These are phyloP conservation scores for Cladosporium phlei DNA, from an alignment of 2,329 filamentous ascomycete species.

Conservation along the genomic window DNA sequence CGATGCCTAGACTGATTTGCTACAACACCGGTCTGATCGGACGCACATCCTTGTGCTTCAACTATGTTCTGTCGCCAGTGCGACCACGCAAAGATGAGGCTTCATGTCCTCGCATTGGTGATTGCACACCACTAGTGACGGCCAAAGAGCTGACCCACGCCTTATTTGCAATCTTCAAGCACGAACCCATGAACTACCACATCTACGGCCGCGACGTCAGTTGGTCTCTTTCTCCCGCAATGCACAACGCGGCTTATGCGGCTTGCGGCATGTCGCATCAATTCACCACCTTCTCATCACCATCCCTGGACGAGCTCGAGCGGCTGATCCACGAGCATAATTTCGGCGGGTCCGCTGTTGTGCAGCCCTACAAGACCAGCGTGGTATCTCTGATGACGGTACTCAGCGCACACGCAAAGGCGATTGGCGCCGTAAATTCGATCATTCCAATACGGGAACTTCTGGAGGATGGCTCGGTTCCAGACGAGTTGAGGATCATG, in stretches of 20 bases:
- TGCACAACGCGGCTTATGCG: constrained; percentile 68
- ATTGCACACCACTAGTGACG: constrained; percentile 47
- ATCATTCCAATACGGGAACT: constrained; percentile 64
- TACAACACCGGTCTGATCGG: constrained; percentile 59
- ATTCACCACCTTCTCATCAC: constrained; percentile 61
- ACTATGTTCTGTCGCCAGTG: constrained; percentile 60
- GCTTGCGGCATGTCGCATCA: constrained; percentile 64
- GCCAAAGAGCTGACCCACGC: constrained; percentile 60
- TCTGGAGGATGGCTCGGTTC: constrained; percentile 53
- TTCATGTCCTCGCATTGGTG: constrained; percentile 3
- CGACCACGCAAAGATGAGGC: constrained; percentile 7
- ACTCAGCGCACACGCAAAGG: constrained; percentile 66
- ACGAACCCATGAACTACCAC: constrained; percentile 66
- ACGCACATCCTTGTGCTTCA: constrained; percentile 62
- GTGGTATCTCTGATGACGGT: constrained; percentile 61
- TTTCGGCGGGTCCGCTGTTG: constrained; percentile 69
- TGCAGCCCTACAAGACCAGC: constrained; percentile 69
- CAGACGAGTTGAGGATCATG: constrained; percentile 50
- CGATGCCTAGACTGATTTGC: constrained; percentile 25
- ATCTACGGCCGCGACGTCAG: constrained; percentile 68
- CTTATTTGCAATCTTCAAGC: constrained; percentile 61
- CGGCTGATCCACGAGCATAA: constrained; percentile 59
- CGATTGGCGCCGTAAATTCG: constrained; percentile 73
- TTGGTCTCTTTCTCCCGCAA: constrained; percentile 70
- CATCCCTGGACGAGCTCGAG: constrained; percentile 58